Evolutionary conservation across 2,329 filamentous ascomycete species (phyloP).

Genomic region (Neospermospora avenae): DNA sequence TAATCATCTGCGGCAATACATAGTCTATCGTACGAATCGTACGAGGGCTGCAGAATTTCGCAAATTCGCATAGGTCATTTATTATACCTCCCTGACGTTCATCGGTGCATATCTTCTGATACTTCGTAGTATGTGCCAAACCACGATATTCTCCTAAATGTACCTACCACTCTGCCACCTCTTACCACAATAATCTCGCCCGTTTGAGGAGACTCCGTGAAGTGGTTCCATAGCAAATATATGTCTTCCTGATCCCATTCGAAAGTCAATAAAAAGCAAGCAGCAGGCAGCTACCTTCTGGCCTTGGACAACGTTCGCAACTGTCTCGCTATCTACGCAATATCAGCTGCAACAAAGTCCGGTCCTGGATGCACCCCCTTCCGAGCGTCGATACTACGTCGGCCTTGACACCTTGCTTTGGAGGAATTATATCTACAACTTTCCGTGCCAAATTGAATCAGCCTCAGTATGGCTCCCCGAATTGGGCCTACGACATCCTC

Average conservation of each 20-base stretch:
- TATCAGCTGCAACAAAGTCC: no score
- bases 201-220: no score
- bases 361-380: background rate
- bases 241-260: no score
- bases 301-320: no score
- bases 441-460: background rate
- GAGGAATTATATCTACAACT: background rate
- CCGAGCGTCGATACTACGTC: background rate
- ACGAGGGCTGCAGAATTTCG: background rate
- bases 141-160: background rate
- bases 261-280: no score
- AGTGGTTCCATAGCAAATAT: no score
- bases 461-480: background rate
- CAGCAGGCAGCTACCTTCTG: no score
- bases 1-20: background rate
- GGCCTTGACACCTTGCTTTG: background rate
- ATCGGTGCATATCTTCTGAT: background rate
- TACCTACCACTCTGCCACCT: background rate
- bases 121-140: background rate
- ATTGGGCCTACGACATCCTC: background rate
- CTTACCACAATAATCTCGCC: background rate
- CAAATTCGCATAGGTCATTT: background rate
- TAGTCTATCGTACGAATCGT: background rate
- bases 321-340: no score
- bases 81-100: background rate